Evolutionary conservation across 2,329 filamentous ascomycete genomes (phyloP).

Genomic region (Exophiala viscosa): DNA sequence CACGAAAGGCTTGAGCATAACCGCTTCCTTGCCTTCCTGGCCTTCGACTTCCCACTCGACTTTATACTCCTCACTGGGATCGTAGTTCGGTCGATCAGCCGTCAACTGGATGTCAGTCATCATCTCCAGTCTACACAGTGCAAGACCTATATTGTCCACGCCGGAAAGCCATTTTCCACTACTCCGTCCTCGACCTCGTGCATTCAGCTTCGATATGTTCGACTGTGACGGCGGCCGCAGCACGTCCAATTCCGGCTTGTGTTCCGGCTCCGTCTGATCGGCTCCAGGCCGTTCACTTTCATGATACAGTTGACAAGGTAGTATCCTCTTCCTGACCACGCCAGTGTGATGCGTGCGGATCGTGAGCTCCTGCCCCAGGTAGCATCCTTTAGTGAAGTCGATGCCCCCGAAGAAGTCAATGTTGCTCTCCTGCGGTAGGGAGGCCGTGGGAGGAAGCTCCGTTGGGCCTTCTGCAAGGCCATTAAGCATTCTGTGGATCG

Average conservation of each 20-base stretch:
- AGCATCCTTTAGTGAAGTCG: constrained; percentile 94
- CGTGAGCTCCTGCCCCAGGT: constrained; percentile 93
- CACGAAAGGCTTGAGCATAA: constrained; percentile 73
- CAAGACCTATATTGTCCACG: constrained; percentile 81
- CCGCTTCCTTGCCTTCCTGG: constrained; percentile 42
- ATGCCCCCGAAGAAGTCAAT: constrained; percentile 81
- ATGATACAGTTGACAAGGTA: constrained; percentile 73
- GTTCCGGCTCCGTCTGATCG: constrained; percentile 44
- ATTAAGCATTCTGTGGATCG: constrained; percentile 68
- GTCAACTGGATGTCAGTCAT: constrained; percentile 80
- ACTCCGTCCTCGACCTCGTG: constrained; percentile 57
- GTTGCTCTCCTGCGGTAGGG: constrained; percentile 84
- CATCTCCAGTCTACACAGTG: constrained; percentile 78
- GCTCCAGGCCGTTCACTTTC: constrained; percentile 39
- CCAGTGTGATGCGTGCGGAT: constrained; percentile 93
- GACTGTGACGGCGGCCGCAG: constrained; percentile 37
- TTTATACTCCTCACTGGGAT: constrained; percentile 60
- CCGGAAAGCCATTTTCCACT: constrained; percentile 77
- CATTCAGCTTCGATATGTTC: constrained; percentile 53
- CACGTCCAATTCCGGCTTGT: constrained; percentile 29
- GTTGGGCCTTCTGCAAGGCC: constrained; percentile 81
- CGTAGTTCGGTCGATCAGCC: constrained; percentile 61
- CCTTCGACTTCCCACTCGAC: constrained; percentile 50
- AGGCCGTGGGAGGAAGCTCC: constrained; percentile 68
- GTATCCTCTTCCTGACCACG: constrained; percentile 82